phyloP scores from a whole-genome alignment of 352 stramenopile species.

The Aphanomyces astaci region DNA sequence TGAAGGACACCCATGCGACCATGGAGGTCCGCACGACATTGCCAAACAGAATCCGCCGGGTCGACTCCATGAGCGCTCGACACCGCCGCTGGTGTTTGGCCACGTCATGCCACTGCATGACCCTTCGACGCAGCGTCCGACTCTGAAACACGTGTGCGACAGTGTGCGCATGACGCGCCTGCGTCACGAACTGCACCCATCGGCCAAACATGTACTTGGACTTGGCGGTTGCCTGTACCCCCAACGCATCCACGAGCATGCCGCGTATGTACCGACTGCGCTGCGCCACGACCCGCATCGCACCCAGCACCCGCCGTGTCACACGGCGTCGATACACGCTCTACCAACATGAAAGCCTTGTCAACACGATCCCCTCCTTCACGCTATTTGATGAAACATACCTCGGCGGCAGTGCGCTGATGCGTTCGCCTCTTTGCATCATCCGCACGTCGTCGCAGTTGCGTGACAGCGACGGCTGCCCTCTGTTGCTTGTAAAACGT shows the following conservation, averaged over 20 bases:
- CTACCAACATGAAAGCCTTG: neutral
- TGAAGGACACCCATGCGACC: neutral
- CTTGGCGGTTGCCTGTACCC: neutral
- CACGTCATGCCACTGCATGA: neutral
- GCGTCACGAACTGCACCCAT: neutral
- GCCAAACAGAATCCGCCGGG: neutral
- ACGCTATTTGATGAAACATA: neutral
- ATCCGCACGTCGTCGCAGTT: neutral
- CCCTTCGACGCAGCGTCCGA: neutral
- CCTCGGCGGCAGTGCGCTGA: neutral
- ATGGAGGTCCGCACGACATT: neutral
- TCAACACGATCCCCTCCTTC: neutral
- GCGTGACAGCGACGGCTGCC: neutral
- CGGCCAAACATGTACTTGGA: neutral
- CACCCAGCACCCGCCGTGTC: neutral
- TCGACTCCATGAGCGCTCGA: neutral
- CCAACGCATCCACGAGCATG: neutral
- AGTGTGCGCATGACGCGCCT: neutral
- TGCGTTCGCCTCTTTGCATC: neutral
- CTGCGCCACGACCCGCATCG: no score
- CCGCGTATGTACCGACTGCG: neutral
- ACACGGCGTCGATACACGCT: neutral
- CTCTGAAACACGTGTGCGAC: no score
- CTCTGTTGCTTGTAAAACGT: conserved; percentile 8
- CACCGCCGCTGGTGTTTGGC: neutral